Evolutionary conservation across 371 early-diverging fungal species (phyloP).

Genomic region (Apophysomyces trapeziformis): DNA sequence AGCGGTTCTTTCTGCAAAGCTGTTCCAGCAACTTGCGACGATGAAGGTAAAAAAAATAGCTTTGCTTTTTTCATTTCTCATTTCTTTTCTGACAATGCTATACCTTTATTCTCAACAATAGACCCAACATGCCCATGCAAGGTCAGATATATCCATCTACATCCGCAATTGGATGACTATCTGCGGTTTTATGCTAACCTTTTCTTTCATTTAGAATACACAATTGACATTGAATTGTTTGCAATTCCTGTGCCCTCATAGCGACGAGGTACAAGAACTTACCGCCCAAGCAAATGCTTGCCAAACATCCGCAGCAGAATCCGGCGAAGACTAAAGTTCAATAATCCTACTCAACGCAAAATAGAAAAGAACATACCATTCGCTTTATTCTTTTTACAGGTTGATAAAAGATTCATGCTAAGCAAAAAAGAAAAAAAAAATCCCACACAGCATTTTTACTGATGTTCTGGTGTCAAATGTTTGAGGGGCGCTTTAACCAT

Average conservation of each 20-base stretch:
- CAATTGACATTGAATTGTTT: not conserved
- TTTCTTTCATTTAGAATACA: not conserved
- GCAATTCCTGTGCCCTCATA: not conserved
- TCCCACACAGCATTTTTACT: not conserved
- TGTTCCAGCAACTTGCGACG: too few relatives aligned
- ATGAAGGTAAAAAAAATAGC: too few relatives aligned
- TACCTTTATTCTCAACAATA: not conserved
- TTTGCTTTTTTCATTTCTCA: too few relatives aligned
- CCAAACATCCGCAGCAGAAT: not conserved
- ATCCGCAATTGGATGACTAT: too few relatives aligned
- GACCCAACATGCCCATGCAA: not conserved
- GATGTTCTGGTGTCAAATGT: not conserved
- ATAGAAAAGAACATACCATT: too few relatives aligned
- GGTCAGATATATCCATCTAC: not conserved
- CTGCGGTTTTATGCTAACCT: not conserved
- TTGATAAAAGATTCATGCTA: too few relatives aligned
- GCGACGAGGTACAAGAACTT: not conserved
- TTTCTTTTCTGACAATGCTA: too few relatives aligned
- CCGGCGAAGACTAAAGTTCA: not conserved
- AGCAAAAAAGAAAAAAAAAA: not conserved
- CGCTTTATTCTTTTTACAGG: too few relatives aligned
- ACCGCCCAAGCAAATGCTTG: not conserved
- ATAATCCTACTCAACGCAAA: too few relatives aligned
- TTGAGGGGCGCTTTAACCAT: constrained; percentile 25
- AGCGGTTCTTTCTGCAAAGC: too few relatives aligned